Evolutionary conservation across 2,329 filamentous ascomycete species (phyloP), one percentile per base, ranked within the genome.

Genomic region (Alternaria arborescens): DNA sequence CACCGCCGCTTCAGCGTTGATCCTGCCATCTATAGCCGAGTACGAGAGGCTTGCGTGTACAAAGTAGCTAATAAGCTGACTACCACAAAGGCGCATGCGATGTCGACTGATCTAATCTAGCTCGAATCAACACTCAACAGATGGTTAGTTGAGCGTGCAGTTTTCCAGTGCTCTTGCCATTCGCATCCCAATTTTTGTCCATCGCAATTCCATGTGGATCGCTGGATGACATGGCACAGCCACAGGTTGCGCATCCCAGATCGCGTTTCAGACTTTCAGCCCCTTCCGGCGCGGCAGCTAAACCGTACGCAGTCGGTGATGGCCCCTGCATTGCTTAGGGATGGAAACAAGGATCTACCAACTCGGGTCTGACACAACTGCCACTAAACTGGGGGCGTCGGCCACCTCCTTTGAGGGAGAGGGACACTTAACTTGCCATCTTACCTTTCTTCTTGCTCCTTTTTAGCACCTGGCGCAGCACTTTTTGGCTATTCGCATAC

Each of bases 1-100:
- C 34, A 40, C 24, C 24, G 16, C 26, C 42, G 57, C 14, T 41
- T 32, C 32, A 48, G 44, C 28, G 57, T 44, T 44, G 38, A 56
- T 51, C 38, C 36, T 51, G 22, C 40, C 52, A 55, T 40, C 38
- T 52, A 40, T 34, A 52, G 52, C 44, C 32, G 44, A 51, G 40
- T 52, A 56, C 57, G 52, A 60, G 50, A 41, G 51, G 57, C 57
- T 56, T 60, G 52, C 57, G 57, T 51, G 57, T 60, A 56, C 53
- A 53, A 53, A 44, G 18, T 32, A 28, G 51, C 40, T 53, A 43
- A 47, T 26, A 38, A 41, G 30, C 46, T 38, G 38, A 41, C 53
- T 51, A 56, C 32, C 11, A 38, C 22, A 50, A 43, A 47, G 16
- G 41, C 42, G 55, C 55, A 47, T 55, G 42, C 38, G n/a, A 24